Percentiles rank a stretch among this genome's conserved stretches.
phyloP scores from a whole-genome alignment of 1,284 basidiomycete species.

The Ustilago esculenta region DNA sequence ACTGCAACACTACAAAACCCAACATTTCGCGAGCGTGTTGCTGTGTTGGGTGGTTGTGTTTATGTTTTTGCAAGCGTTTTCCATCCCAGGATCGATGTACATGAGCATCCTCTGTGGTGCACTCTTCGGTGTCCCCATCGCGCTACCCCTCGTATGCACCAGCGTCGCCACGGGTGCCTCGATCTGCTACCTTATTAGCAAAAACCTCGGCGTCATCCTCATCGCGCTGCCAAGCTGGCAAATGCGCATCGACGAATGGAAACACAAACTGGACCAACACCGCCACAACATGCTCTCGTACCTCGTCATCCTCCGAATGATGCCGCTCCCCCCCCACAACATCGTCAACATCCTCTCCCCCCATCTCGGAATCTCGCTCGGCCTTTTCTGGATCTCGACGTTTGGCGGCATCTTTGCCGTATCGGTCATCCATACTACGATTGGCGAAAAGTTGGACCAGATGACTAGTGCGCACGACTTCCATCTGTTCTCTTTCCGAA shows the following conservation, averaged over 20 bases:
- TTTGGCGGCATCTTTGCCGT: slow-evolving; percentile 91
- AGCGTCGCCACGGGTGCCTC: slow-evolving; percentile 91
- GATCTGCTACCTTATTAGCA: slow-evolving; percentile 90
- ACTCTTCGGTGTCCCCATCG: slow-evolving; percentile 90
- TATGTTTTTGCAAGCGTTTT: slow-evolving; percentile 94
- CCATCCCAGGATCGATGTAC: slow-evolving; percentile 97
- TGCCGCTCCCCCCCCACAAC: slow-evolving; percentile 84
- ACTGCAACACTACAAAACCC: slow-evolving; percentile 68
- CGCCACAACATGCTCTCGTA: slow-evolving; percentile 84
- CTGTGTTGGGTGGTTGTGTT: slow-evolving; percentile 73
- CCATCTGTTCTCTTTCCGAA: slow-evolving; percentile 86
- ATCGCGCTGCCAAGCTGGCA: slow-evolving; percentile 76
- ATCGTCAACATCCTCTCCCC: slow-evolving; percentile 88
- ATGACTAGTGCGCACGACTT: slow-evolving; percentile 95
- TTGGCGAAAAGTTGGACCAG: slow-evolving; percentile 86
- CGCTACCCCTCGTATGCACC: slow-evolving; percentile 87
- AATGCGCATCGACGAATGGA: slow-evolving; percentile 81
- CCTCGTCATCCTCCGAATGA: slow-evolving; percentile 83
- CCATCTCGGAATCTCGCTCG: slow-evolving; percentile 85
- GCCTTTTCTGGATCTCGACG: slow-evolving; percentile 88
- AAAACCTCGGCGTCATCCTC: slow-evolving; percentile 75
- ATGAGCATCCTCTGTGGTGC: slow-evolving; percentile 95
- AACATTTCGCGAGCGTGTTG: slow-evolving; percentile 66
- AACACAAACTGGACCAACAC: slow-evolving; percentile 76
- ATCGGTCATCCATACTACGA: slow-evolving; percentile 92